These are phyloP conservation scores for Cytospora piceicola DNA, from an alignment of 2,329 filamentous ascomycete species.

Conservation along the genomic window DNA sequence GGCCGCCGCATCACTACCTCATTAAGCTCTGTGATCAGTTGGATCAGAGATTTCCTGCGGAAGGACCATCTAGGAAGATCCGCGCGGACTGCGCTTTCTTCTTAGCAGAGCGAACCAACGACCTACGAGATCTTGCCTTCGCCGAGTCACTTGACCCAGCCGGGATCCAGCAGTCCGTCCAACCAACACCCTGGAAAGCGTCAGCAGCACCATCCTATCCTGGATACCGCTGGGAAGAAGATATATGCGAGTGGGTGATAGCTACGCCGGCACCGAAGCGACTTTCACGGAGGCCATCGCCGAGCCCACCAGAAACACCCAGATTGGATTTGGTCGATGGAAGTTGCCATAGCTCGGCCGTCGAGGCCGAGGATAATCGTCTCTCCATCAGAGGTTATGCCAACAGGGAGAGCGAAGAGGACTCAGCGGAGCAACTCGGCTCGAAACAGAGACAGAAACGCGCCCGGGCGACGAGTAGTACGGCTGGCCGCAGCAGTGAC, in stretches of 20 bases:
- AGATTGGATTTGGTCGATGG: too few species aligned
- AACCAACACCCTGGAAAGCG: slow-evolving; percentile 13
- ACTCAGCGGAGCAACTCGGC: slow-evolving; percentile 9
- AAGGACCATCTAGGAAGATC: slow-evolving; percentile 43
- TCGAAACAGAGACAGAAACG: slow-evolving; percentile 18
- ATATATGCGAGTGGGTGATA: slow-evolving; percentile 45
- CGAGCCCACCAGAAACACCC: neutral
- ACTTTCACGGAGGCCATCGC: neutral
- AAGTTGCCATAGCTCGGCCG: too few species aligned
- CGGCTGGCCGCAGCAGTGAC: neutral
- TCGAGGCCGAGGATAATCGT: neutral
- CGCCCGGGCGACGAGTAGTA: slow-evolving; percentile 4
- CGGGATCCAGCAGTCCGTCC: neutral
- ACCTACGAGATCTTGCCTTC: slow-evolving; percentile 57
- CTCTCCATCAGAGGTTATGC: neutral
- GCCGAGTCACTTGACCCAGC: slow-evolving; percentile 49
- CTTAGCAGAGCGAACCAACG: slow-evolving; percentile 56
- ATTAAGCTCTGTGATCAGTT: slow-evolving; percentile 47
- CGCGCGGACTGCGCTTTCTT: slow-evolving; percentile 54
- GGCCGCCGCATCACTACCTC: slow-evolving; percentile 45
- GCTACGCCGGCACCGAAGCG: slow-evolving; percentile 27
- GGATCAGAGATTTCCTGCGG: slow-evolving; percentile 40
- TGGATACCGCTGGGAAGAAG: slow-evolving; percentile 43
- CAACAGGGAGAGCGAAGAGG: slow-evolving; percentile 1
- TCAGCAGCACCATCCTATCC: slow-evolving; percentile 30